phyloP scores from a whole-genome alignment of 2,329 filamentous ascomycete species.

The Scleromitrula shiraiana region DNA sequence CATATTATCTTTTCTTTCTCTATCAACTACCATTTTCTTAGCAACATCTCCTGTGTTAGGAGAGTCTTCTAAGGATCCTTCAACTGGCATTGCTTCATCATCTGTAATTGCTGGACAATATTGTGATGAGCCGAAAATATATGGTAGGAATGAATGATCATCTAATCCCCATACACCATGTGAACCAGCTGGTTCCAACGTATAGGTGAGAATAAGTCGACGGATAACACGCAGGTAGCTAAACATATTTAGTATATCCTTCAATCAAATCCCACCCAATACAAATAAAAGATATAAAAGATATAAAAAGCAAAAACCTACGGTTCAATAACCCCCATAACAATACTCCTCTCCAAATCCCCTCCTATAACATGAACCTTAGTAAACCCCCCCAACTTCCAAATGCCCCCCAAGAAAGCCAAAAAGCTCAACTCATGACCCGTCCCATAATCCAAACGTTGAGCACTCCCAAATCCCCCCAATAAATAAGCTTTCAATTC shows the following conservation, averaged over 20 bases:
- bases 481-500: constrained; percentile 76
- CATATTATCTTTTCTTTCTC: constrained; percentile 63
- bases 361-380: constrained; percentile 39
- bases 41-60: constrained; percentile 65
- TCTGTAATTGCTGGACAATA: constrained; percentile 66
- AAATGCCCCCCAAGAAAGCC: constrained; percentile 81
- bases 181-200: constrained; percentile 87
- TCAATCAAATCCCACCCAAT: neutral
- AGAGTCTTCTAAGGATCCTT: constrained; percentile 66
- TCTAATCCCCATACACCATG: constrained; percentile 99
- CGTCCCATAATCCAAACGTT: constrained; percentile 89
- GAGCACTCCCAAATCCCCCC: constrained; percentile 78
- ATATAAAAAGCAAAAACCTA: too few relatives aligned
- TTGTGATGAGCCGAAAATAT: constrained; percentile 92
- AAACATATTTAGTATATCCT: constrained; percentile 8
- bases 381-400: constrained; percentile 79
- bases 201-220: constrained; percentile 80
- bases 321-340: constrained; percentile 75
- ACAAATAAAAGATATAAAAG: too few relatives aligned
- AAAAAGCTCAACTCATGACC: constrained; percentile 94
- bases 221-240: constrained; percentile 78
- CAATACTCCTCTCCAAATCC: constrained; percentile 67
- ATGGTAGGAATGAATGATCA: constrained; percentile 89
- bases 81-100: constrained; percentile 57
- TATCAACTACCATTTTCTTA: constrained; percentile 55